phyloP scores from a whole-genome alignment of 208 protist species.

The Leishmania major region DNA sequence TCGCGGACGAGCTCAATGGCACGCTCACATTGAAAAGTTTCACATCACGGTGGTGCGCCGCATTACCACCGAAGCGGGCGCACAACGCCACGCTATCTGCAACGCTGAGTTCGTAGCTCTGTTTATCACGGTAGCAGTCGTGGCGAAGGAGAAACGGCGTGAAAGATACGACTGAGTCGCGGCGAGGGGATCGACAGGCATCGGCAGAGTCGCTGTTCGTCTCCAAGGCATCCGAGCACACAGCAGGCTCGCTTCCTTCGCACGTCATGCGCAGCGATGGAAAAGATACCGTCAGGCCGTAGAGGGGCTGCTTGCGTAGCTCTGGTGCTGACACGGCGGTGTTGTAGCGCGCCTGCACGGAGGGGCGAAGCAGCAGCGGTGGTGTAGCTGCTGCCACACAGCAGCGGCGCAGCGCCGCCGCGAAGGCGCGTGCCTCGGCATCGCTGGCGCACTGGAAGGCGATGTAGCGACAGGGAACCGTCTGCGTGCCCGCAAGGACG shows the following conservation, averaged over 20 bases:
- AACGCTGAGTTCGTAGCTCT: slow-evolving; percentile 25
- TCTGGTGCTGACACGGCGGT: slow-evolving; percentile 5
- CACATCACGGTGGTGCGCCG: background rate
- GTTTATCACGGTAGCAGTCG: slow-evolving; percentile 19
- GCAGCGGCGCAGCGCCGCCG: slow-evolving; percentile 22
- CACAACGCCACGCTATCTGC: background rate
- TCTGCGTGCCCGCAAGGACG: slow-evolving; percentile 7
- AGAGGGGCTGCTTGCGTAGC: slow-evolving; percentile 19
- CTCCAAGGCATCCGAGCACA: slow-evolving; percentile 8
- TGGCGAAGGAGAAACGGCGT: slow-evolving; percentile 13
- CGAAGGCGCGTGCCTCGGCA: slow-evolving; percentile 16
- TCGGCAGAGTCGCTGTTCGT: background rate
- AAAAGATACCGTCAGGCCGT: slow-evolving; percentile 10
- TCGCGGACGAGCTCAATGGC: background rate
- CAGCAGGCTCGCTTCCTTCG: slow-evolving; percentile 19
- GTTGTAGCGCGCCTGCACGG: slow-evolving; percentile 13
- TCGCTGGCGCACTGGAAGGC: slow-evolving; percentile 20
- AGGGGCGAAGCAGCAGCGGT: slow-evolving; percentile 13
- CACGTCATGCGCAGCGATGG: slow-evolving; percentile 24
- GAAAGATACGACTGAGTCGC: slow-evolving; percentile 20
- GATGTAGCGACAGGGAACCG: slow-evolving; percentile 29
- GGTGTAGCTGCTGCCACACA: slow-evolving; percentile 14
- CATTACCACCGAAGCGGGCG: background rate
- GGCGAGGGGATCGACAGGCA: background rate
- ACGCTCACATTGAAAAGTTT: slow-evolving; percentile 7